Evolutionary conservation across 805 yeast genomes (phyloP).

Genomic region (Torulaspora microellipsoides): DNA sequence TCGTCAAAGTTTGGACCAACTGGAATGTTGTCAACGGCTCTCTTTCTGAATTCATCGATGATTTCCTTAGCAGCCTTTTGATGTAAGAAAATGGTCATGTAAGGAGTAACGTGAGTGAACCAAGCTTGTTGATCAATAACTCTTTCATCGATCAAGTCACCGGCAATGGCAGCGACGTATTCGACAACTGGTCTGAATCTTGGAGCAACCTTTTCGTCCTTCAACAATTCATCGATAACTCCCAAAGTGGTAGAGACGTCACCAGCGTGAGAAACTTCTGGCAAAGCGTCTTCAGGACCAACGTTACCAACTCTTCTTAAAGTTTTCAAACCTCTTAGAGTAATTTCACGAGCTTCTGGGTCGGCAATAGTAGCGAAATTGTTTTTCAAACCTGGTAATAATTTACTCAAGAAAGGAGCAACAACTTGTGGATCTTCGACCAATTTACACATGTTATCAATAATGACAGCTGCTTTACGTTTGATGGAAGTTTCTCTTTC

Average conservation of each 20-base stretch:
- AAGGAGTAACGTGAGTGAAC: slow-evolving; percentile 84
- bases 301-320: slow-evolving; percentile 98
- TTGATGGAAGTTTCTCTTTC: slow-evolving; percentile 99
- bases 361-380: slow-evolving; percentile 97
- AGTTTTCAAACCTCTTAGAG: slow-evolving; percentile 93
- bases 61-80: slow-evolving; percentile 85
- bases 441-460: slow-evolving; percentile 99
- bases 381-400: slow-evolving; percentile 92
- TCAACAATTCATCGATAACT: slow-evolving; percentile 70
- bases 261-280: slow-evolving; percentile 99
- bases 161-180: slow-evolving; percentile 94
- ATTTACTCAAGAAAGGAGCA: slow-evolving; percentile 96
- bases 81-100: slow-evolving; percentile 93
- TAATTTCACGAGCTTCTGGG: slow-evolving; percentile 99
- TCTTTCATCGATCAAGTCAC: slow-evolving; percentile 99
- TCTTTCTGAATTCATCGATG: slow-evolving; percentile 91
- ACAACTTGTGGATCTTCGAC: slow-evolving; percentile 99
- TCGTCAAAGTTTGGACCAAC: slow-evolving; percentile 94
- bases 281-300: slow-evolving; percentile 81
- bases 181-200: slow-evolving; percentile 75
- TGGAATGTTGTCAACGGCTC: slow-evolving; percentile 97
- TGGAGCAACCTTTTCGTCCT: slow-evolving; percentile 59
- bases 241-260: slow-evolving; percentile 82
- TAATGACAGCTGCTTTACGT: slow-evolving; percentile 99
- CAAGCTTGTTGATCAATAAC: slow-evolving; percentile 87